A percentile compares a stretch with the other conserved stretches of the same genome.
Evolutionary conservation across 2,329 filamentous ascomycete genomes (phyloP).

Genomic region (Calonectria ilicicola): DNA sequence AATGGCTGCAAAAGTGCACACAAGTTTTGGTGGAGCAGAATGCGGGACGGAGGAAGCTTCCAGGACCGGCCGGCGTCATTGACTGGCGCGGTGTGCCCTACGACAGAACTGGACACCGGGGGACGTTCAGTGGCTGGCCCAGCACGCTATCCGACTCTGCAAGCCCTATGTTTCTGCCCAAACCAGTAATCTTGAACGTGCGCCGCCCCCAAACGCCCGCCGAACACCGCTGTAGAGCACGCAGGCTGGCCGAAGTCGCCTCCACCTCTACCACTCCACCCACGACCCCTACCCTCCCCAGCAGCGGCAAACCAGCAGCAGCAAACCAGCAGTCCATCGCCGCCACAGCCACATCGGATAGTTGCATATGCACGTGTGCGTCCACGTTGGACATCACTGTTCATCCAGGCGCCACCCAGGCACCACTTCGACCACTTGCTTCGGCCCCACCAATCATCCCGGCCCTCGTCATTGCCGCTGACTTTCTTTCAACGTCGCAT

Average conservation of each 20-base stretch:
- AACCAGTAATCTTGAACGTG: constrained; percentile 41
- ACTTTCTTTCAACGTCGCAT: constrained; percentile 23
- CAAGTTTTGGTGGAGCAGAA: constrained; percentile 35
- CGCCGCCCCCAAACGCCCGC: constrained; percentile 15
- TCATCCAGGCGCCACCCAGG: constrained; percentile 23
- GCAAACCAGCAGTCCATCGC: constrained; percentile 36
- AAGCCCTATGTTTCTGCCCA: constrained; percentile 21
- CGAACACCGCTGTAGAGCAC: neutral
- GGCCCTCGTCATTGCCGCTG: neutral
- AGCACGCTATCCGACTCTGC: constrained; percentile 7
- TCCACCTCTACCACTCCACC: constrained; percentile 35
- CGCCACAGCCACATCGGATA: constrained; percentile 32
- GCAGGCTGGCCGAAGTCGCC: neutral
- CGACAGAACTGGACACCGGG: neutral
- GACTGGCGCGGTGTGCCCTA: constrained; percentile 22
- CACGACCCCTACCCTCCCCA: too few relatives aligned
- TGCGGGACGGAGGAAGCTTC: constrained; percentile 29
- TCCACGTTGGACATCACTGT: constrained; percentile 6
- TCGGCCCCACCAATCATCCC: constrained; percentile 22
- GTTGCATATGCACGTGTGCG: constrained; percentile 35
- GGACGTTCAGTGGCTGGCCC: constrained; percentile 3
- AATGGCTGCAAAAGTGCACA: constrained; percentile 31
- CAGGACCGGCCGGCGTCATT: constrained; percentile 40
- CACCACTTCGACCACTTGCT: neutral
- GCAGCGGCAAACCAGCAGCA: too few relatives aligned